Evolutionary conservation across 306 rosid species (phyloP).

Genomic region (Phaseolus lunatus): DNA sequence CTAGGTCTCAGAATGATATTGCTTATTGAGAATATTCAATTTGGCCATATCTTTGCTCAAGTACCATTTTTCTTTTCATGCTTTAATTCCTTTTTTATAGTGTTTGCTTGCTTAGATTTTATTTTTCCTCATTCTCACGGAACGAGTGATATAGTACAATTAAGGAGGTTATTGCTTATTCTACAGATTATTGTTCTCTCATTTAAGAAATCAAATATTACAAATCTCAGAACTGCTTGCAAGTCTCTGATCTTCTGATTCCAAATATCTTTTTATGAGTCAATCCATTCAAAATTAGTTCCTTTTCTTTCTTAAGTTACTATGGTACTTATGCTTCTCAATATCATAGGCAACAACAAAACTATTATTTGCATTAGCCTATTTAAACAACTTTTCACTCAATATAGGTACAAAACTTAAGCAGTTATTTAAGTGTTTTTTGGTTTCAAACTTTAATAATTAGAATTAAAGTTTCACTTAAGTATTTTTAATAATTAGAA

Average conservation of each 20-base stretch:
- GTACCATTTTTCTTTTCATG: conserved; percentile 13
- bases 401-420: too few relatives aligned
- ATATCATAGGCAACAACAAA: too few relatives aligned
- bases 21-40: conserved; percentile 43
- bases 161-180: conserved; percentile 33
- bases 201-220: not conserved
- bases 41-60: conserved; percentile 1
- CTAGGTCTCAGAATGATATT: conserved; percentile 46
- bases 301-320: too few relatives aligned
- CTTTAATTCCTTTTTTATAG: conserved; percentile 2
- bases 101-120: conserved; percentile 1
- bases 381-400: too few relatives aligned
- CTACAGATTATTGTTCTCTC: conserved; percentile 19
- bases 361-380: too few relatives aligned
- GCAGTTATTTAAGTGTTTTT: too few relatives aligned
- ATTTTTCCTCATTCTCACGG: not conserved
- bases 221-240: not conserved
- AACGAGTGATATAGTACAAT: conserved; percentile 26
- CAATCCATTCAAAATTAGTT: too few relatives aligned
- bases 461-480: too few relatives aligned
- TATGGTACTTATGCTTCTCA: too few relatives aligned
- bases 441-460: too few relatives aligned
- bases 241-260: conserved; percentile 8
- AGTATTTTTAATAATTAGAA: too few relatives aligned
- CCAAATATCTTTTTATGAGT: not conserved